Percentiles rank a stretch among this genome's conserved stretches.
Evolutionary conservation across 192 early-diverging fungal species (phyloP).

Genomic region (Pilobolus umbonatus): DNA sequence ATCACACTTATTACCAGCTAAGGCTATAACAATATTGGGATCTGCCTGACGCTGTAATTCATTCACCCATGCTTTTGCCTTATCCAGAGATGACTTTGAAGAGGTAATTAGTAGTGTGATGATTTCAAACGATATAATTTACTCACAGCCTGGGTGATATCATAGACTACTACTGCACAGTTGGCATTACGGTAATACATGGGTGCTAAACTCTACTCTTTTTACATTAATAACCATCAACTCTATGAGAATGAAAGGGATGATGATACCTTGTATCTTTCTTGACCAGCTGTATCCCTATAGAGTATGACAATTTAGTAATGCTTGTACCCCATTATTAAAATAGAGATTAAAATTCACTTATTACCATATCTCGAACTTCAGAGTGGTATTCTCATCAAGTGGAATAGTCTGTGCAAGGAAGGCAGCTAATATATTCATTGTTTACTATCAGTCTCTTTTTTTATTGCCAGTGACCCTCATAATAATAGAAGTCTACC

Average conservation of each 20-base stretch:
- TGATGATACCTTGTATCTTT: constrained; percentile 56
- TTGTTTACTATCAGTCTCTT: neutral
- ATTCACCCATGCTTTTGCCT: constrained; percentile 70
- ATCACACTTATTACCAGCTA: constrained; percentile 68
- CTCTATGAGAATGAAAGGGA: neutral
- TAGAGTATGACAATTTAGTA: neutral
- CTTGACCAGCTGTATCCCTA: constrained; percentile 71
- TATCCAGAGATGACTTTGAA: constrained; percentile 57
- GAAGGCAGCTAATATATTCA: constrained; percentile 47
- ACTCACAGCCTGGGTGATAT: constrained; percentile 67
- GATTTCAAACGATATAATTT: neutral
- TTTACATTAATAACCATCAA: too few species aligned
- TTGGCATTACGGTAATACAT: constrained; percentile 74
- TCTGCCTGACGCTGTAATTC: constrained; percentile 70
- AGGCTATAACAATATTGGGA: constrained; percentile 68
- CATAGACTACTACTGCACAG: constrained; percentile 65
- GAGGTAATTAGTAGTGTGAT: neutral
- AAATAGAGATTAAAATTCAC: neutral
- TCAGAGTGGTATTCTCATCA: constrained; percentile 79
- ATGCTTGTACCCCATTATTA: too few species aligned
- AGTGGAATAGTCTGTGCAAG: constrained; percentile 77
- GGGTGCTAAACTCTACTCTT: constrained; percentile 59
- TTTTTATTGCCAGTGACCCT: neutral
- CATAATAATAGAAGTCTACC: constrained; percentile 30
- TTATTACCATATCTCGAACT: constrained; percentile 85